Conservation (phyloP, 306 rosid species). For the Gleditsia sinensis region DNA sequence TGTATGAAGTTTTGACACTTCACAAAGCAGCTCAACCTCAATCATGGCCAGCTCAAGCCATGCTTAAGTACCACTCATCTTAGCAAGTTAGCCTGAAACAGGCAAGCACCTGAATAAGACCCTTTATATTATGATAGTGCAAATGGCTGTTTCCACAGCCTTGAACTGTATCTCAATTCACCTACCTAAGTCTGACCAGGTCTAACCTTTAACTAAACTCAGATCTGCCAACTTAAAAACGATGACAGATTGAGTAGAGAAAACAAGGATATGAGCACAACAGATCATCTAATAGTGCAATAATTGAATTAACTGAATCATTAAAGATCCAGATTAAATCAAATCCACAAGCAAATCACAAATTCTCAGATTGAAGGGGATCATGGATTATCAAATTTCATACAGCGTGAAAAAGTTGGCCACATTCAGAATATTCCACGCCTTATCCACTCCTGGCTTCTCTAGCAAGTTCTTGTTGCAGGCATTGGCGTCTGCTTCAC, state of each 20-base stretch:
- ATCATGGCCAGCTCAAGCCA: slow-evolving; percentile 33
- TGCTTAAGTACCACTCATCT: slow-evolving; percentile 37
- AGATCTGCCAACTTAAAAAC: slow-evolving; percentile 6
- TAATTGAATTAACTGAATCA: not conserved
- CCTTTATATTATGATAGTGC: slow-evolving; percentile 22
- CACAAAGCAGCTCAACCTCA: slow-evolving; percentile 31
- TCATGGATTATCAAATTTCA: not conserved
- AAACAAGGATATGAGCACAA: not conserved
- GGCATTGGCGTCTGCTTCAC: not conserved
- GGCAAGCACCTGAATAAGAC: slow-evolving; percentile 42
- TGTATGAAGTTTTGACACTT: slow-evolving; percentile 33
- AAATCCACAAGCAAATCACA: not conserved
- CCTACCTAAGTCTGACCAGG: not conserved
- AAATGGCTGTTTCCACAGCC: slow-evolving; percentile 26
- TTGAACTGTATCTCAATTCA: not conserved
- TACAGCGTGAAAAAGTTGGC: not conserved
- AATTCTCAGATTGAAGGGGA: not conserved
- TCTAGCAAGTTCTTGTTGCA: not conserved
- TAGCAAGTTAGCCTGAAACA: slow-evolving; percentile 45
- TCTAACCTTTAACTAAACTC: slow-evolving; percentile 12
- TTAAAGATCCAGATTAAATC: not conserved
- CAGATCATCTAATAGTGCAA: not conserved
- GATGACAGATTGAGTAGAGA: not conserved
- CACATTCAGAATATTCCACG: not conserved
- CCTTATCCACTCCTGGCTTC: not conserved